phyloP scores from a whole-genome alignment of 176 grass and related monocot genomes.

The Pontederia paniculata region DNA sequence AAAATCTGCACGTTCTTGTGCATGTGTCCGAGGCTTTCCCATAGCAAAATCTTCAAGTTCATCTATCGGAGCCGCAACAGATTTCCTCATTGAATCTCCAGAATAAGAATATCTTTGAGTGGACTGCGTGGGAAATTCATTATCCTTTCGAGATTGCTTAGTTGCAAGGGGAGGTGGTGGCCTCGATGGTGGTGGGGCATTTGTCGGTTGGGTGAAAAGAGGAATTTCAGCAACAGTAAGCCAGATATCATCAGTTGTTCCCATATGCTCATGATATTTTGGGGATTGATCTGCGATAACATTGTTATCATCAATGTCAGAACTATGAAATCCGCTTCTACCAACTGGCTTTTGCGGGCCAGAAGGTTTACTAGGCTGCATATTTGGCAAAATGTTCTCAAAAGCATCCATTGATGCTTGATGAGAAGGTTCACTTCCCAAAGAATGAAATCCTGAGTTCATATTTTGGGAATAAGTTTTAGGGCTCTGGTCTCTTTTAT shows the following conservation, averaged over 20 bases:
- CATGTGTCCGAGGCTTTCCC: constrained; percentile 40
- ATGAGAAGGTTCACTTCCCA: constrained; percentile 30
- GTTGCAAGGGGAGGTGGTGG: constrained; percentile 46
- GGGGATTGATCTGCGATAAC: constrained; percentile 45
- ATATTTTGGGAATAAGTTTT: constrained; percentile 27
- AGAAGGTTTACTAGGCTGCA: constrained; percentile 43
- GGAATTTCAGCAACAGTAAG: constrained; percentile 95
- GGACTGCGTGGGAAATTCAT: constrained; percentile 19
- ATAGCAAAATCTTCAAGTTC: constrained; percentile 53
- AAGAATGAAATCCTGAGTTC: constrained; percentile 29
- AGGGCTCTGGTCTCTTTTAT: constrained; percentile 29
- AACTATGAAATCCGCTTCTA: constrained; percentile 26
- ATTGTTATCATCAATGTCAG: constrained; percentile 35
- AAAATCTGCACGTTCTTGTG: constrained; percentile 31
- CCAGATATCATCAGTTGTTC: constrained; percentile 76
- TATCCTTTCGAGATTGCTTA: constrained; percentile 31
- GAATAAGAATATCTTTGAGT: constrained; percentile 38
- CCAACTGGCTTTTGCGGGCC: constrained; percentile 19
- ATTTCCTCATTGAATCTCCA: constrained; percentile 36
- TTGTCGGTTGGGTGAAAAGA: constrained; percentile 74
- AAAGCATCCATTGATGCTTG: constrained; percentile 42
- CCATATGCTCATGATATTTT: constrained; percentile 34
- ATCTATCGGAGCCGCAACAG: constrained; percentile 49
- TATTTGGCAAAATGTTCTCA: constrained; percentile 27
- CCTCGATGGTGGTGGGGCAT: constrained; percentile 73